Evolutionary conservation across 2,329 filamentous ascomycete genomes (phyloP).

Genomic region (Paraphoma sp.): DNA sequence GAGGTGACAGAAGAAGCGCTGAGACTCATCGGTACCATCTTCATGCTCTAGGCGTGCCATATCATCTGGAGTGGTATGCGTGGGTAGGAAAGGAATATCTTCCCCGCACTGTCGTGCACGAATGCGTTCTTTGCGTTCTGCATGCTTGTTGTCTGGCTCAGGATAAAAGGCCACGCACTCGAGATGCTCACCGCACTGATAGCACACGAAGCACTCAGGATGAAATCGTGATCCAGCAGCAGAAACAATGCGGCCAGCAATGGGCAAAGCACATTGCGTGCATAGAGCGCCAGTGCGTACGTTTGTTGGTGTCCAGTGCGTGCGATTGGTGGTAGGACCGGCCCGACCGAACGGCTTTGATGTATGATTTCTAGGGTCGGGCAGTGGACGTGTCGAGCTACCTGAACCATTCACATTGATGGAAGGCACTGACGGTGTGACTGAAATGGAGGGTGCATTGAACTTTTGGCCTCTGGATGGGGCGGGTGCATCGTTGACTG

Average conservation of each 20-base stretch:
- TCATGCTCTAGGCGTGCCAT: slow-evolving; percentile 60
- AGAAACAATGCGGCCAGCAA: slow-evolving; percentile 88
- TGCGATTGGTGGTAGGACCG: slow-evolving; percentile 44
- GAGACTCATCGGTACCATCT: slow-evolving; percentile 68
- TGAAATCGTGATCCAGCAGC: slow-evolving; percentile 86
- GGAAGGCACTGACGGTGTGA: slow-evolving; percentile 30
- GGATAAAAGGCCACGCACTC: slow-evolving; percentile 97
- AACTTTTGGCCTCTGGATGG: slow-evolving; percentile 17
- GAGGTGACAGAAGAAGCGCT: slow-evolving; percentile 96
- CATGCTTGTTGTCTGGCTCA: slow-evolving; percentile 77
- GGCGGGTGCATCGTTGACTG: slow-evolving; percentile 28
- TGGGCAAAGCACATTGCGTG: slow-evolving; percentile 81
- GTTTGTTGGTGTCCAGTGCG: slow-evolving; percentile 54
- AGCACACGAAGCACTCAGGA: slow-evolving; percentile 90
- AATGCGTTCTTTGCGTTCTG: slow-evolving; percentile 77
- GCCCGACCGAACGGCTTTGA: slow-evolving; percentile 34
- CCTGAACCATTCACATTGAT: slow-evolving; percentile 35
- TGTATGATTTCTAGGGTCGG: slow-evolving; percentile 54
- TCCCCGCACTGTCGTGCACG: slow-evolving; percentile 62
- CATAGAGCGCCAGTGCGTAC: slow-evolving; percentile 74
- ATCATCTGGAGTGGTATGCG: slow-evolving; percentile 62
- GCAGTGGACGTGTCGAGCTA: slow-evolving; percentile 56
- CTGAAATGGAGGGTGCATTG: slow-evolving; percentile 32
- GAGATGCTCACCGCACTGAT: slow-evolving; percentile 83
- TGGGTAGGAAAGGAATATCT: slow-evolving; percentile 54